Conservation (phyloP, 164 flowering plant genomes). For the Echeveria elegans region DNA sequence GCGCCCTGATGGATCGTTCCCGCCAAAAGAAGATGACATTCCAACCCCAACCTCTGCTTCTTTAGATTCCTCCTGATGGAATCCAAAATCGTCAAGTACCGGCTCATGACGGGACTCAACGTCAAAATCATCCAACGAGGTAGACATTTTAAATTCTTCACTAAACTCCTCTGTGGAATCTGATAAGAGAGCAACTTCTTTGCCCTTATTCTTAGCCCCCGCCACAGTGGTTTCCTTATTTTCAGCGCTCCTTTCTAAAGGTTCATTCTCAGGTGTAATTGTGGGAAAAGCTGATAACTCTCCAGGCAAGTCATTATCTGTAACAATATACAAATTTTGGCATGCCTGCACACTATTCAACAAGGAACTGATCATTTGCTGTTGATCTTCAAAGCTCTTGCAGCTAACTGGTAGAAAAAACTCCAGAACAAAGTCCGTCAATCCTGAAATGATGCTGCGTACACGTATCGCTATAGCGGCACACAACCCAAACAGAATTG, state of each 20-base stretch:
- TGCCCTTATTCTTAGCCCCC: constrained; percentile 29
- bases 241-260: constrained; percentile 5
- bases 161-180: constrained; percentile 27
- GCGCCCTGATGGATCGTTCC: background rate
- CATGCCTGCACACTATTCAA: constrained; percentile 42
- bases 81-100: constrained; percentile 16
- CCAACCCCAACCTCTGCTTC: constrained; percentile 19
- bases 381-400: constrained; percentile 9
- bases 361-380: constrained; percentile 34
- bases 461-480: constrained; percentile 13
- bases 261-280: constrained; percentile 7
- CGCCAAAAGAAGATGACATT: constrained; percentile 15
- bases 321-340: constrained; percentile 34
- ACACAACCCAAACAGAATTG: constrained; percentile 9
- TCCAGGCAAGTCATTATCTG: constrained; percentile 28
- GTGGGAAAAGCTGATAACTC: constrained; percentile 16
- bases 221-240: constrained; percentile 16
- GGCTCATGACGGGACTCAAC: constrained; percentile 14
- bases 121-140: constrained; percentile 25
- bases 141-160: constrained; percentile 29
- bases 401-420: constrained; percentile 11
- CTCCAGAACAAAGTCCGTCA: constrained; percentile 11
- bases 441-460: constrained; percentile 10
- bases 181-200: constrained; percentile 25
- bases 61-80: constrained; percentile 22